Percentiles rank a stretch among this genome's conserved stretches.
Conservation (phyloP, 192 early-diverging fungal genomes). For the Backusella sp. region DNA sequence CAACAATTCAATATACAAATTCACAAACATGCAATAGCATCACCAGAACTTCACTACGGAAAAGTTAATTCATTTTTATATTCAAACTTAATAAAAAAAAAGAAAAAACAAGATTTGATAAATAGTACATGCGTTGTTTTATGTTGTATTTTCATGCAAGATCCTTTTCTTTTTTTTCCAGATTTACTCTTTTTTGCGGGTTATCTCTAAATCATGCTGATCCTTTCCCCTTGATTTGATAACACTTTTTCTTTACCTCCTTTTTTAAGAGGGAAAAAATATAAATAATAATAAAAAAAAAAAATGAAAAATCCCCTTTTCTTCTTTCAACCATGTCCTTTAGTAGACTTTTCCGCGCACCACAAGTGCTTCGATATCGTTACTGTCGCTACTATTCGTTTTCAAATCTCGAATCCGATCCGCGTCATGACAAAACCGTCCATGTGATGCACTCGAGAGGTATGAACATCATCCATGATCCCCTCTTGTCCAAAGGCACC, state of each 20-base stretch:
- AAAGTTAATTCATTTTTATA: too few species aligned
- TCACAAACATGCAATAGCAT: too few species aligned
- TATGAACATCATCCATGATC: slow-evolving; percentile 52
- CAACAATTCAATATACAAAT: too few species aligned
- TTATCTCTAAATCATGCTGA: neutral
- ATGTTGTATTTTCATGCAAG: neutral
- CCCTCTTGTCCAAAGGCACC: slow-evolving; percentile 49
- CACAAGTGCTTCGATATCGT: neutral
- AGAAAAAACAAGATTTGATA: too few species aligned
- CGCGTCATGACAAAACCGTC: slow-evolving; percentile 33
- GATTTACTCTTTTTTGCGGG: neutral
- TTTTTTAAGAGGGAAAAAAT: neutral
- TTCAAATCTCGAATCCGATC: slow-evolving; percentile 17
- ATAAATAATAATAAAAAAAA: too few species aligned
- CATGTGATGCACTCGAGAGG: slow-evolving; percentile 34
- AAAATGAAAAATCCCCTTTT: neutral
- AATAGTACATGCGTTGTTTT: too few species aligned
- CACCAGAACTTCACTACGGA: too few species aligned
- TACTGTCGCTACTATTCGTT: neutral
- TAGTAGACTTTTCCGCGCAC: neutral
- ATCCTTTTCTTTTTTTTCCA: neutral
- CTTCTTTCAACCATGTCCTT: neutral
- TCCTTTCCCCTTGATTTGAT: neutral
- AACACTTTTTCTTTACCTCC: neutral
- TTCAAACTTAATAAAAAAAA: too few species aligned